Evolutionary conservation across 2,329 filamentous ascomycete species (phyloP), one percentile per base, ranked within the genome.

Genomic region (Chaetomiaceae sp.): DNA sequence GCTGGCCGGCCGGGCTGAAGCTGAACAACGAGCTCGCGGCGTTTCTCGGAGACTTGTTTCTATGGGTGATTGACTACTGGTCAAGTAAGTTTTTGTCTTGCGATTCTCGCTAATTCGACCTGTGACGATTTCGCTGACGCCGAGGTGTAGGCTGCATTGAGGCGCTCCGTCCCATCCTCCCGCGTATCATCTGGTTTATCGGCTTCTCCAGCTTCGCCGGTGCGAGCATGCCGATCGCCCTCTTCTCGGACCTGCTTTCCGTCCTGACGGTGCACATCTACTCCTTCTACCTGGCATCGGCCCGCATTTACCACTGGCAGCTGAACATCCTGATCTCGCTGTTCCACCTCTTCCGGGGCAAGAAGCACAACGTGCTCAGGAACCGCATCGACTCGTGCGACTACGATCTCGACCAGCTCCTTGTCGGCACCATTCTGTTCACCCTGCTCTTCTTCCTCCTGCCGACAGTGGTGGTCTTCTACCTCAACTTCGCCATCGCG

Each of bases 61-160:
- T 97, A 3, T 98, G 93, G 93, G 93, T 98, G 38, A 97, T 98
- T 55, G 90, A 96, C 55, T 94, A 96, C 62, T 98, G 93, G 93
- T 86, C 88, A 47, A 85, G 86, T 87, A 70, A 63, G 79, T 70
- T 19, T 5, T 10, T n/a, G 5, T 24, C 22, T 20, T 60, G 5
- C 29, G 2, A 32, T 11, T 14, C 7, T 6, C 7, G 29, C 12
- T n/a, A 2, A 5, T n/a, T 14, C 9, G 29, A n/a, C 29, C 29
- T 2, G 12, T 6, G 29, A n/a, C n/a, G 4, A n/a, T n/a, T n/a
- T 66, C 6, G 47, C 66, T 56, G 48, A 39, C 49, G 10, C 12
- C 22, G 6, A 3, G 4, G 27, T 19, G n/a, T 45, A 84, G 84
- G 76, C 57, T 93, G 84, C 60, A 87, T 96, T 60, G 76, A 80